Conservation (phyloP, 1,284 basidiomycete species). For the Uromyces viciae-fabae region DNA sequence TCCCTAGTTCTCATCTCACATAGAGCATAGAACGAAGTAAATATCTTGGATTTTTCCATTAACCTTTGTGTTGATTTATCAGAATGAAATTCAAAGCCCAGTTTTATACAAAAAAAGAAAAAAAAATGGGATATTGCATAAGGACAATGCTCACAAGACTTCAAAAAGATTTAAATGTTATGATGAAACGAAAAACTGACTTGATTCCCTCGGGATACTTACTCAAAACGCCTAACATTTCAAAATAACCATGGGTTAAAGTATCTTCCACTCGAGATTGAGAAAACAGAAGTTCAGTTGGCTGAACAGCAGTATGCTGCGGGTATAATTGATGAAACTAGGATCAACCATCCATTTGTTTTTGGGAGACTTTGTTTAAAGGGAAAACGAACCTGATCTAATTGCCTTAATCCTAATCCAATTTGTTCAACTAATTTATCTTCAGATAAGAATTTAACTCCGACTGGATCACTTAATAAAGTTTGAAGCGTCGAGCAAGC, state of each 20-base stretch:
- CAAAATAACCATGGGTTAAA: constrained; percentile 85
- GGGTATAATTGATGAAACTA: too few species aligned
- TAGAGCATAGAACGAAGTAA: constrained; percentile 89
- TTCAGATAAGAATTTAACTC: constrained; percentile 75
- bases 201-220: constrained; percentile 81
- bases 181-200: constrained; percentile 60
- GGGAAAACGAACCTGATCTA: constrained; percentile 71
- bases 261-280: constrained; percentile 76
- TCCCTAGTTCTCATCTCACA: constrained; percentile 84
- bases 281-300: constrained; percentile 73
- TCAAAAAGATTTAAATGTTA: background rate
- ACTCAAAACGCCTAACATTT: constrained; percentile 88
- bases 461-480: constrained; percentile 76
- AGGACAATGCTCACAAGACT: background rate
- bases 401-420: constrained; percentile 79
- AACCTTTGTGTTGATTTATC: constrained; percentile 61
- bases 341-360: background rate
- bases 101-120: background rate
- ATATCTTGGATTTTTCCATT: constrained; percentile 84
- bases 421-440: constrained; percentile 84
- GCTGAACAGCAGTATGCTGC: constrained; percentile 15
- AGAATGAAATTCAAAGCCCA: background rate
- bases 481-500: constrained; percentile 78
- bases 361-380: background rate
- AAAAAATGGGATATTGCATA: background rate